These are phyloP conservation scores for Solanum phureja DNA, from an alignment of 257 asterid species.

Conservation along the genomic window DNA sequence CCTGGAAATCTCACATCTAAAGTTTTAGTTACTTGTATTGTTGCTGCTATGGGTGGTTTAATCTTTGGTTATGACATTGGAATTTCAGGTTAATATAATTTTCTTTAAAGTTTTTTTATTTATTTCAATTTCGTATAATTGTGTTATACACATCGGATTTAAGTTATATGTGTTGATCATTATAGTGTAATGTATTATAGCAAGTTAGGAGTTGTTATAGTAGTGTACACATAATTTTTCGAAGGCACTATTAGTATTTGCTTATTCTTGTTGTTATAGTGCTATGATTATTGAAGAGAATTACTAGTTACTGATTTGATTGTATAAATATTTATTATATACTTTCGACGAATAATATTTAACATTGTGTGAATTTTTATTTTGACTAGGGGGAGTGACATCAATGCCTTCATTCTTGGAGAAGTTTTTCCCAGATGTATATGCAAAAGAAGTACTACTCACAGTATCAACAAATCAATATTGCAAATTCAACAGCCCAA, in stretches of 20 bases:
- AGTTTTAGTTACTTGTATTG: slow-evolving; percentile 52
- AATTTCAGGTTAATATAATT: slow-evolving; percentile 47
- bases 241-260: too few species aligned
- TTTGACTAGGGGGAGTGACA: slow-evolving; percentile 66
- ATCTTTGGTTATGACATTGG: slow-evolving; percentile 87
- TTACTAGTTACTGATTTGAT: neutral
- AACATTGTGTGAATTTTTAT: neutral
- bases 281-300: too few species aligned
- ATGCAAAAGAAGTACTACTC: slow-evolving; percentile 27
- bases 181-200: too few species aligned
- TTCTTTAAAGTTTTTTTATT: neutral
- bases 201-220: neutral
- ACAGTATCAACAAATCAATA: slow-evolving; percentile 50
- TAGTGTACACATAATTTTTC: neutral
- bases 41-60: slow-evolving; percentile 88
- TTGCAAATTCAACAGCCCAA: slow-evolving; percentile 67
- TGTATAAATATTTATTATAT: neutral
- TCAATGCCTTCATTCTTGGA: slow-evolving; percentile 62
- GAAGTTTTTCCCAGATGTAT: slow-evolving; percentile 57
- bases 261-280: neutral
- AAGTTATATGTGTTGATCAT: neutral
- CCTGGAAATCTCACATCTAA: slow-evolving; percentile 50
- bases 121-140: neutral
- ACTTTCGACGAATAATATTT: neutral
- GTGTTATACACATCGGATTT: neutral